Conservation (phyloP, 2,329 filamentous ascomycete species). For the Xylariomycetidae sp. region DNA sequence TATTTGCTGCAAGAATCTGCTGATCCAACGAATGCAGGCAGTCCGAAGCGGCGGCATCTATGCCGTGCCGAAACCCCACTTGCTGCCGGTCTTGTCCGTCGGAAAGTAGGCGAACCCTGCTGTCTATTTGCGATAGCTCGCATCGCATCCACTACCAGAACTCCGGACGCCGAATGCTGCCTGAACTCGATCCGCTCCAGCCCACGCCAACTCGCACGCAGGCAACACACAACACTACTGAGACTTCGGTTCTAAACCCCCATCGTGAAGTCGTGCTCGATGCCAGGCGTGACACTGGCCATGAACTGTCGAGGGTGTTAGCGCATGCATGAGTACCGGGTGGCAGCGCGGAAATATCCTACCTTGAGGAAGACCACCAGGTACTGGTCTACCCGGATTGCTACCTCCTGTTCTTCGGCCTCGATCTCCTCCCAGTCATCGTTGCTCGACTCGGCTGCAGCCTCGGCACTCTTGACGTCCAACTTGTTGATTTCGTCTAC, state of each 20-base stretch:
- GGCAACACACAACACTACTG: too few species aligned
- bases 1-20: too few species aligned
- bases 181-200: too few species aligned
- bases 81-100: too few species aligned
- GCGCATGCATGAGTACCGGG: slow-evolving; percentile 3
- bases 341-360: slow-evolving; percentile 18
- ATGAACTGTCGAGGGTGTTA: slow-evolving; percentile 53
- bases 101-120: too few species aligned
- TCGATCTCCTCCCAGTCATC: slow-evolving; percentile 65
- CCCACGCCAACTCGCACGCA: too few species aligned
- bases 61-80: too few species aligned
- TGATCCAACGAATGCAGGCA: too few species aligned
- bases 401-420: slow-evolving; percentile 64
- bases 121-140: too few species aligned
- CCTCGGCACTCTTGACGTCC: slow-evolving; percentile 47
- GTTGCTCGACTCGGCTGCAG: slow-evolving; percentile 43
- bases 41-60: too few species aligned
- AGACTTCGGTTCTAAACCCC: slow-evolving; percentile 61
- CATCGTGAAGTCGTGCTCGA: slow-evolving; percentile 98
- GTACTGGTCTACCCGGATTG: slow-evolving; percentile 84
- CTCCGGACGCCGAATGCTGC: too few species aligned
- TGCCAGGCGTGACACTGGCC: slow-evolving; percentile 87
- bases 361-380: slow-evolving; percentile 83
- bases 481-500: slow-evolving; percentile 72
- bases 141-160: too few species aligned